Conservation (phyloP, 306 rosid species). For the Citrullus amarus region DNA sequence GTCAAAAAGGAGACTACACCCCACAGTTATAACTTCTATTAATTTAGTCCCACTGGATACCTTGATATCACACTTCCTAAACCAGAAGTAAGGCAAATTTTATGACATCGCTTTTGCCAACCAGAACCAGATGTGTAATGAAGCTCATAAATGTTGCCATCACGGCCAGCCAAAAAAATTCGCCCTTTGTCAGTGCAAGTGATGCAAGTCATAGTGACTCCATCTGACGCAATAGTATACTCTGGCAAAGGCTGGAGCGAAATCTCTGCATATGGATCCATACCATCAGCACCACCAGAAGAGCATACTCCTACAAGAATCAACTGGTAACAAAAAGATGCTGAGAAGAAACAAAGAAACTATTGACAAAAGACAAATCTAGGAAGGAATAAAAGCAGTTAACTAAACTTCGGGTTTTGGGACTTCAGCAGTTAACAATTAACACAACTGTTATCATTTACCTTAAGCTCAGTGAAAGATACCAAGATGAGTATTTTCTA, state of each 20-base stretch:
- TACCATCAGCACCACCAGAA: constrained; percentile 71
- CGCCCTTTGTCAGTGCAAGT: constrained; percentile 86
- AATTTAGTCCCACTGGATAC: constrained; percentile 26
- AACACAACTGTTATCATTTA: neutral
- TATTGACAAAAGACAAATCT: neutral
- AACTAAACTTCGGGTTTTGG: neutral
- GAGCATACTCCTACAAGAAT: constrained; percentile 89
- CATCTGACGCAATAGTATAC: constrained; percentile 76
- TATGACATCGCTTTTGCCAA: constrained; percentile 90
- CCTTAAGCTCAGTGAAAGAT: neutral
- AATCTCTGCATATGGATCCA: constrained; percentile 87
- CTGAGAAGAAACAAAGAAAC: constrained; percentile 21
- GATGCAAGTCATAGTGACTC: constrained; percentile 89
- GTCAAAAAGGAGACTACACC: neutral
- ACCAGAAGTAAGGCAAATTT: constrained; percentile 86
- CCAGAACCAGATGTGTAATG: constrained; percentile 81
- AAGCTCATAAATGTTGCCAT: constrained; percentile 88
- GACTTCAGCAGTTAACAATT: neutral
- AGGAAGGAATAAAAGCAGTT: neutral
- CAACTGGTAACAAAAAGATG: constrained; percentile 44
- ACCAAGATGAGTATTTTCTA: neutral
- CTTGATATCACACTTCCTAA: constrained; percentile 88
- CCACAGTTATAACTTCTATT: neutral
- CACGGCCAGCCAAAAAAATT: constrained; percentile 90
- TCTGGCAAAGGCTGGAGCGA: constrained; percentile 87